phyloP scores from a whole-genome alignment of 768 basidiomycete species.

The Hygrophoropsis aurantiaca region DNA sequence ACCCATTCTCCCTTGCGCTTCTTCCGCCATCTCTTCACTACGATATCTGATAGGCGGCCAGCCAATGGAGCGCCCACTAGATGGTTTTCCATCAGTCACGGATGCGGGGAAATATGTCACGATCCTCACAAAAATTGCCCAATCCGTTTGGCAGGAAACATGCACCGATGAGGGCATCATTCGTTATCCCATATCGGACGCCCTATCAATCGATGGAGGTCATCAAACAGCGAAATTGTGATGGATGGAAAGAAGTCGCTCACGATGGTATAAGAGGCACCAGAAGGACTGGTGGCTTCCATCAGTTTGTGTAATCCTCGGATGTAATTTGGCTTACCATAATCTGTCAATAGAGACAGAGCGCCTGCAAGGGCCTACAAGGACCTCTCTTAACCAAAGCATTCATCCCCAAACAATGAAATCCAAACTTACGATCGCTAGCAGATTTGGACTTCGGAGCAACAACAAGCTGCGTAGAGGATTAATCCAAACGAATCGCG shows the following conservation, averaged over 20 bases:
- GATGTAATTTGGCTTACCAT: conserved; percentile 28
- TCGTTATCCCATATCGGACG: conserved; percentile 51
- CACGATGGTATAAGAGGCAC: conserved; percentile 66
- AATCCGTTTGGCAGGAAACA: conserved; percentile 58
- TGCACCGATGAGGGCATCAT: conserved; percentile 54
- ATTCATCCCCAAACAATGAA: conserved; percentile 17
- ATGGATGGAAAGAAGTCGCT: conserved; percentile 15
- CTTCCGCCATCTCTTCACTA: conserved; percentile 47
- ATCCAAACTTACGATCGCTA: conserved; percentile 45
- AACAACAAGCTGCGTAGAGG: conserved; percentile 52
- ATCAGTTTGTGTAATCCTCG: background rate
- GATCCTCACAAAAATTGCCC: conserved; percentile 52
- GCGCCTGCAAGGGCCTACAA: conserved; percentile 43
- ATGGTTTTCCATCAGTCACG: background rate
- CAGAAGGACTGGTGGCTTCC: conserved; percentile 36
- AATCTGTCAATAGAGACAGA: conserved; percentile 25
- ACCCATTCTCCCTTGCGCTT: conserved; percentile 57
- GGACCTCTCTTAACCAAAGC: conserved; percentile 28
- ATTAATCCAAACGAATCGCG: conserved; percentile 50
- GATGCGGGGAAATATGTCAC: conserved; percentile 5
- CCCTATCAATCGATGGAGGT: conserved; percentile 40
- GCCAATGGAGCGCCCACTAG: conserved; percentile 61
- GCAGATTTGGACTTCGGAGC: conserved; percentile 59
- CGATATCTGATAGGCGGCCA: conserved; percentile 57
- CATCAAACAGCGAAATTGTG: no score